phyloP scores from a whole-genome alignment of 257 asterid genomes.

The Capsicum pubescens region DNA sequence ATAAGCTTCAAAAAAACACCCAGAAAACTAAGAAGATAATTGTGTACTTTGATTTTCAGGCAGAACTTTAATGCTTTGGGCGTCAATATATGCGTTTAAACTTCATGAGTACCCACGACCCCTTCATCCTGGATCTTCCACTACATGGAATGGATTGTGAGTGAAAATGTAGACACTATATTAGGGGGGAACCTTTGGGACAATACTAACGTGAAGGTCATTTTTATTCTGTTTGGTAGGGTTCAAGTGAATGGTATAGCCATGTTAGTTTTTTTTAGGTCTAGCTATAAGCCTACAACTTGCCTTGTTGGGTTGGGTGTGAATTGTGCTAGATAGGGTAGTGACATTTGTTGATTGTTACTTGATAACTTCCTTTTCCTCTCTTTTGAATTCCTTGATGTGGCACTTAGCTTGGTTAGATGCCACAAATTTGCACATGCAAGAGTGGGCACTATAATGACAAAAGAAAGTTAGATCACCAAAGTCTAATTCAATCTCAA shows the following conservation, averaged over 20 bases:
- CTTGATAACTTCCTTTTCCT: slow-evolving; percentile 43
- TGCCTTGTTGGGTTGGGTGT: slow-evolving; percentile 32
- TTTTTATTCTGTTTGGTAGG: slow-evolving; percentile 34
- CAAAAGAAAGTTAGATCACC: too few relatives aligned
- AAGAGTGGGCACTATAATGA: background rate
- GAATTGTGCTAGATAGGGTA: slow-evolving; percentile 27
- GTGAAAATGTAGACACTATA: background rate
- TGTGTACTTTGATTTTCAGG: too few relatives aligned
- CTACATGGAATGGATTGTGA: background rate
- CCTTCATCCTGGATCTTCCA: too few relatives aligned
- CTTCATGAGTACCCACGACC: too few relatives aligned
- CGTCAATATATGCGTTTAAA: too few relatives aligned
- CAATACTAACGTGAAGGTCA: slow-evolving; percentile 46
- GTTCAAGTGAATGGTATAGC: slow-evolving; percentile 30
- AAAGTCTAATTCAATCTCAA: too few relatives aligned
- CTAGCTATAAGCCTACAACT: background rate
- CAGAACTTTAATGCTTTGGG: too few relatives aligned
- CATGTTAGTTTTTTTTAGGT: slow-evolving; percentile 45
- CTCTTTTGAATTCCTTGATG: slow-evolving; percentile 10
- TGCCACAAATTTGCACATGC: slow-evolving; percentile 28
- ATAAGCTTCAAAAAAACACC: too few relatives aligned
- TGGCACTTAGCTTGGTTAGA: background rate
- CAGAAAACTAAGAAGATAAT: too few relatives aligned
- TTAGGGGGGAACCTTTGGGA: slow-evolving; percentile 33
- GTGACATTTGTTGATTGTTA: slow-evolving; percentile 38